Base-by-base conservation (phyloP, 2,329 filamentous ascomycete species). In the Clathrospora elynae region DNA sequence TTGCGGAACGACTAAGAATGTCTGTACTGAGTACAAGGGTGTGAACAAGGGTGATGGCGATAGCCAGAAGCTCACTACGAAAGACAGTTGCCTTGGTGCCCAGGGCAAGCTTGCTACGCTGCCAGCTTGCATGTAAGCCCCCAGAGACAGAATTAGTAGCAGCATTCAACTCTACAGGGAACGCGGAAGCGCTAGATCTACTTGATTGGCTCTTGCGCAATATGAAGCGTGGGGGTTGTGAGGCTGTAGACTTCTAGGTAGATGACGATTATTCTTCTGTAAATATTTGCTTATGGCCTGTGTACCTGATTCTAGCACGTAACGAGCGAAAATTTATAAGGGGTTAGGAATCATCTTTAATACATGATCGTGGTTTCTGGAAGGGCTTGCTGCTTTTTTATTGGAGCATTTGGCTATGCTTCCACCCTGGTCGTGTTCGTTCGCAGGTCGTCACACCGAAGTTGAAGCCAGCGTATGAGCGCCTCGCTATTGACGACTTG, bases 161-260 rank as follows among this genome's bases (percentile, higher is more conserved):
- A 6, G 38, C 38, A n/a, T 20, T 35, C 4, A 17, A 10, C 8
- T 18, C 40, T n/a, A 25, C 14, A 28, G 24, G 11, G 5, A 24
- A 39, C 53, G 17, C 73, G 75, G 61, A 75, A 73, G 51, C 3
- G 42, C 4, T 55, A 42, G 9, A 19, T 32, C 16, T 24, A 17
- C 4, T 22, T 32, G 9, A n/a, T n/a, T n/a, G n/a, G n/a, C n/a
- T n/a, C n/a, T n/a, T n/a, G n/a, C n/a, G n/a, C n/a, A 18, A 11
- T 7, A n/a, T 32, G 5, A n/a, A 12, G 20, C 11, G 16, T 32
- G 6, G 17, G n/a, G n/a, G n/a, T n/a, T n/a, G n/a, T n/a, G n/a
- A n/a, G n/a, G n/a, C n/a, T 12, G 17, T 4, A 20, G 2, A 19
- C 4, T 5, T 32, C 3, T 20, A 2, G 4, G 9, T 5, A n/a